Percentiles rank a stretch among this genome's conserved stretches.
Conservation (phyloP, 768 basidiomycete species). For the Kwoniella dejecticola region DNA sequence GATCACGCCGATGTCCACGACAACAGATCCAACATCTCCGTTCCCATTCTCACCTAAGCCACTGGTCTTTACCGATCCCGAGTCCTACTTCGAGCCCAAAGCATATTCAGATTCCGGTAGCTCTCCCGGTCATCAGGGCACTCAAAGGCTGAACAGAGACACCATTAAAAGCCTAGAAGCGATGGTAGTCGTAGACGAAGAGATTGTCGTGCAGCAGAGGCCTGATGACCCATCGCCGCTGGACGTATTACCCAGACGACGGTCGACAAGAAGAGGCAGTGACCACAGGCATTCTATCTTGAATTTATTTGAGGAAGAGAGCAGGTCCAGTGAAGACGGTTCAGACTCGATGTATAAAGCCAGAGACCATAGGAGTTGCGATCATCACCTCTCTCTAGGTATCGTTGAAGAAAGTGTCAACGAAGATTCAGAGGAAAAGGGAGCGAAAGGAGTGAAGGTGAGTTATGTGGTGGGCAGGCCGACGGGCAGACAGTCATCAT, state of each 20-base stretch:
- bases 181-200: not conserved
- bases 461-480: not conserved
- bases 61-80: not conserved
- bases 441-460: not conserved
- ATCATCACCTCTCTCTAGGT: not conserved
- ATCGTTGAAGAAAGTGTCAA: not conserved
- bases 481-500: not conserved
- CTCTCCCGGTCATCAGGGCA: not conserved
- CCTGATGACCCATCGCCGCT: too few relatives aligned
- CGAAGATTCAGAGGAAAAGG: not conserved
- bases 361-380: not conserved
- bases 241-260: too few relatives aligned
- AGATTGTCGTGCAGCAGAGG: not conserved
- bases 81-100: not conserved
- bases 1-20: not conserved
- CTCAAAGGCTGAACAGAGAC: not conserved
- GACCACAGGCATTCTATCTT: not conserved
- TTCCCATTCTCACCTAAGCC: not conserved
- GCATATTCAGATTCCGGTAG: not conserved
- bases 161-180: not conserved
- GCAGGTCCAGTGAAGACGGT: not conserved
- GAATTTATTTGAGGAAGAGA: slow-evolving; percentile 2
- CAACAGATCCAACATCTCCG: not conserved
- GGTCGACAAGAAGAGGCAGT: slow-evolving; percentile 1
- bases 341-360: not conserved